Evolutionary conservation across 768 basidiomycete genomes (phyloP), one percentile per base, ranked within the genome.

Genomic region (Boletus pseudo-olivaceus): DNA sequence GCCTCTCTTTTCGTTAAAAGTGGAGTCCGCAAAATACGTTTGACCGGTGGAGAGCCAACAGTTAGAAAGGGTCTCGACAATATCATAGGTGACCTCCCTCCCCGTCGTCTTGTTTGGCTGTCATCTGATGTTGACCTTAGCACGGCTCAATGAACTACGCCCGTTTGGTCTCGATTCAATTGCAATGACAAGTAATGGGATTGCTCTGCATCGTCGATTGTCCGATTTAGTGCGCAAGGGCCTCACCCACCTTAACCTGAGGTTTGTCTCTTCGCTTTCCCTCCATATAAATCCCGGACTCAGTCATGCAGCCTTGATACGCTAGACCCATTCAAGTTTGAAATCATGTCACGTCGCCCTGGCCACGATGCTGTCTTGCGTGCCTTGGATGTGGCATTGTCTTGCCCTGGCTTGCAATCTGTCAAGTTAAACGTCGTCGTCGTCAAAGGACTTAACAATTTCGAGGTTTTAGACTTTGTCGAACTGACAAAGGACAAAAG

Each of bases 1-100:
- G 87, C 89, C 5, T 70, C 77, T 17, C 72, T 95, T 17, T 96
- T 95, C 59, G 90, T 95, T 1, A 76, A 76, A 61, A 82, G 82
- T 63, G 93, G 93, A 5, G 86, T 96, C 32, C 88, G 80, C 29
- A 96, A 96, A 70, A 93, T 96, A 57, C 76, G 93, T 7, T 70
- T 96, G 41, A 95, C 93, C 0, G 93, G 91, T 2, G 91, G 94
- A 29, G 93, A 94, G 63, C 93, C 93, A 1, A 93, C 88, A 0
- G 77, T 95, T 30, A 78, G 93, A 44, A 90, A 84, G 68, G 89
- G 84, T 7, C 76, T 93, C 26, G 72, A 77, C 11, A 80, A 84
- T 19, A 79, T 95, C 49, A 81, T 94, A 38, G 71, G 90, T 88
- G 61, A 56, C 14, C 75, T 69, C 32, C n/a, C n/a, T n/a, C n/a